Conservation (phyloP, 306 rosid genomes). For the Coriaria nepalensis region DNA sequence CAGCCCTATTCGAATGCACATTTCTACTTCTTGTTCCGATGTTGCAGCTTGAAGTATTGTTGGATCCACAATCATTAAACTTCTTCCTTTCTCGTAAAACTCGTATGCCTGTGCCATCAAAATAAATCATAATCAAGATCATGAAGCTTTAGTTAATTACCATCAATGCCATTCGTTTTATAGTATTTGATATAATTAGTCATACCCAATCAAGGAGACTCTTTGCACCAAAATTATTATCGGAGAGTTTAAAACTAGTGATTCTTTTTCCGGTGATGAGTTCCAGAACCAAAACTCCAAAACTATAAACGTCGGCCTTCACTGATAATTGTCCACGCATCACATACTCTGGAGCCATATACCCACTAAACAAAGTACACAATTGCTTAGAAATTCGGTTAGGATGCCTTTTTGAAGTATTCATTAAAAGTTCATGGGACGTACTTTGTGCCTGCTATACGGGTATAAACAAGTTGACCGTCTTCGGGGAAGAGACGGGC, state of each 20-base stretch:
- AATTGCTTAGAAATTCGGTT: neutral
- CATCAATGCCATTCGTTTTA: no score
- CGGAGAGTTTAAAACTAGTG: conserved; percentile 15
- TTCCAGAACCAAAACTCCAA: conserved; percentile 77
- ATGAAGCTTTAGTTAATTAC: no score
- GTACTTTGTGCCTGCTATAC: conserved; percentile 96
- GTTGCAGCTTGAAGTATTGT: conserved; percentile 30
- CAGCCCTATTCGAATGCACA: conserved; percentile 38
- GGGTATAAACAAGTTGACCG: conserved; percentile 68
- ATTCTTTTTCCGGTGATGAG: conserved; percentile 63
- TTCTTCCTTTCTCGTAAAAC: conserved; percentile 62
- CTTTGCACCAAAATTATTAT: conserved; percentile 13
- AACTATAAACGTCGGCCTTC: conserved; percentile 83
- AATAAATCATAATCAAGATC: no score
- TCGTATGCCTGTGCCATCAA: conserved; percentile 47
- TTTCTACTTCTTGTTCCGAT: conserved; percentile 39
- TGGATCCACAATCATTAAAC: conserved; percentile 60
- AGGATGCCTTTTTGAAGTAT: neutral
- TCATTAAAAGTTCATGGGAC: neutral
- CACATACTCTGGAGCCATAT: conserved; percentile 92
- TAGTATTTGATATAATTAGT: neutral
- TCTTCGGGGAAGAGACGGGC: conserved; percentile 98
- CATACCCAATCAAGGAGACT: conserved; percentile 49
- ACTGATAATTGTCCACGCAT: conserved; percentile 70
- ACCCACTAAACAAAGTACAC: conserved; percentile 41